These are phyloP conservation scores for Actinidia polygama DNA, from an alignment of 179 eudicot genomes.

Conservation along the genomic window DNA sequence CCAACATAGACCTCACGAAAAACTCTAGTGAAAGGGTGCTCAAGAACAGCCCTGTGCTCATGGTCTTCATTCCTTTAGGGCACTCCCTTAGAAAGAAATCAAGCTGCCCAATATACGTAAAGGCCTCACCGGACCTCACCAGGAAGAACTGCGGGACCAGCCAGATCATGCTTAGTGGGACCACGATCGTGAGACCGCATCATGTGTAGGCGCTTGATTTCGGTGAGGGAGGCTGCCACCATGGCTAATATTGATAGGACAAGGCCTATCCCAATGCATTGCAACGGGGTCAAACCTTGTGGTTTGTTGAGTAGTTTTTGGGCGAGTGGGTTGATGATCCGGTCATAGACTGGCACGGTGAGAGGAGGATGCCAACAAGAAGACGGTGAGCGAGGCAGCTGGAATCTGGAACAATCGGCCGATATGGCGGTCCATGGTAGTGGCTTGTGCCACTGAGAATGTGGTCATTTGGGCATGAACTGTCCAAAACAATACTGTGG, in stretches of 20 bases:
- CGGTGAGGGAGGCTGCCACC: constrained; percentile 61
- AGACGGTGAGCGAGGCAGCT: constrained; percentile 74
- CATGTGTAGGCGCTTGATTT: constrained; percentile 50
- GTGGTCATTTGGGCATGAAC: constrained; percentile 95
- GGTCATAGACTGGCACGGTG: constrained; percentile 78
- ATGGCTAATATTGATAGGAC: constrained; percentile 39
- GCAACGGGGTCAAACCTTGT: constrained; percentile 75
- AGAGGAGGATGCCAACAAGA: constrained; percentile 75
- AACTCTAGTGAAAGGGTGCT: constrained; percentile 67
- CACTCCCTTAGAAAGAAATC: constrained; percentile 66
- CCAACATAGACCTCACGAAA: constrained; percentile 58
- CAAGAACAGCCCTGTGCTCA: constrained; percentile 64
- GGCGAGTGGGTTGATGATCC: constrained; percentile 50
- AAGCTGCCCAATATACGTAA: constrained; percentile 63
- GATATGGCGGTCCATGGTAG: constrained; percentile 79
- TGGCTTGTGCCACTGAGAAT: constrained; percentile 84
- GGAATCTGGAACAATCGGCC: constrained; percentile 72
- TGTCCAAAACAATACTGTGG: constrained; percentile 90
- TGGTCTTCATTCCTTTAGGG: constrained; percentile 73
- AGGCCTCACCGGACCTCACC: constrained; percentile 54
- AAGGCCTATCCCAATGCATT: constrained; percentile 59
- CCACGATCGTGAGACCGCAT: constrained; percentile 35
- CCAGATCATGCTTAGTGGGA: constrained; percentile 47
- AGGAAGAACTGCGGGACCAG: constrained; percentile 50
- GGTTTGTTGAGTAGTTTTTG: constrained; percentile 54